A percentile compares a stretch with the other conserved stretches of the same genome.
phyloP scores from a whole-genome alignment of 768 basidiomycete genomes.

The Leccinum rimulosum region DNA sequence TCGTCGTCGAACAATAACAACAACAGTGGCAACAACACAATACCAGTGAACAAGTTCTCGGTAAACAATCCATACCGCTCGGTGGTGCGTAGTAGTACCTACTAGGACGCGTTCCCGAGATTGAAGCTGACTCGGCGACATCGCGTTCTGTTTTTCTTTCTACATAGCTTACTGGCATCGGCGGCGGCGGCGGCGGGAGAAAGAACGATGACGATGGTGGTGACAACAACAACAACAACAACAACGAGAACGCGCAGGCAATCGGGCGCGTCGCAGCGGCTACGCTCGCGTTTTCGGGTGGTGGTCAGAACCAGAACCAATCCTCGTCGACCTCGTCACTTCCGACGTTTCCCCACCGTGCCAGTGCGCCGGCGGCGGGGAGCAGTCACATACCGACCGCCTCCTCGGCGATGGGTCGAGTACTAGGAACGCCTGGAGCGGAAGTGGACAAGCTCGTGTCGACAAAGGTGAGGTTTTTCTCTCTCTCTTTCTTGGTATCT shows the following conservation, averaged over 20 bases:
- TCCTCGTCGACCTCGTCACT: neutral
- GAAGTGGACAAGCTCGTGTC: conserved; percentile 28
- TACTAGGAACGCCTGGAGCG: conserved; percentile 8
- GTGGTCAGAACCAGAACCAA: neutral
- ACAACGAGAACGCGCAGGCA: neutral
- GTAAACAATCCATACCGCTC: conserved; percentile 30
- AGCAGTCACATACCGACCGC: too few species aligned
- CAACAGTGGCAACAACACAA: too few species aligned
- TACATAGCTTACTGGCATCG: neutral
- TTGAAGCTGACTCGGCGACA: too few species aligned
- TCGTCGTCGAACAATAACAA: too few species aligned
- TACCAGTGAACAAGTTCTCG: conserved; percentile 16
- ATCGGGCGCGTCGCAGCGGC: conserved; percentile 59
- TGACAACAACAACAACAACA: neutral
- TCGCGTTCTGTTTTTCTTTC: neutral
- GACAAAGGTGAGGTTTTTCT: conserved; percentile 21
- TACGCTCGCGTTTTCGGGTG: conserved; percentile 41
- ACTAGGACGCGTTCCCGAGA: neutral
- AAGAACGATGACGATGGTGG: neutral
- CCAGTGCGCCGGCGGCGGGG: neutral
- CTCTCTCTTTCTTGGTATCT: neutral
- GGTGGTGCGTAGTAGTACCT: conserved; percentile 25
- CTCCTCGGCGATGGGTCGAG: too few species aligned
- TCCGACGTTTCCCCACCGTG: neutral
- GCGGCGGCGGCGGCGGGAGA: neutral